These are phyloP conservation scores for Tylopilus microsporus DNA, from an alignment of 1,284 basidiomycete species.

Conservation along the genomic window DNA sequence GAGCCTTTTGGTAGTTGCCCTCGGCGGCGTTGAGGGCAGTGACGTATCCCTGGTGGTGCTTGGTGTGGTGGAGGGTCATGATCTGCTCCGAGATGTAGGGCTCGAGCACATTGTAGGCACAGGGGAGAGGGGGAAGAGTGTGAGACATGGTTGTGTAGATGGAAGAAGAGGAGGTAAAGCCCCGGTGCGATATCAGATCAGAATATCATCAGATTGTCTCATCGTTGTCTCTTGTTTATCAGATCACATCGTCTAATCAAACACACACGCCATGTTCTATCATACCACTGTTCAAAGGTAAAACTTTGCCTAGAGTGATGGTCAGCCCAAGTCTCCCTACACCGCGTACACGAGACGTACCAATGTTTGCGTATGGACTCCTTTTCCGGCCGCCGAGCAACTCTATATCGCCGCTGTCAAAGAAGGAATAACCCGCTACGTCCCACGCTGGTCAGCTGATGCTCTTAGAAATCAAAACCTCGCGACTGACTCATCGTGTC, in stretches of 20 bases:
- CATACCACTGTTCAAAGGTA: no score
- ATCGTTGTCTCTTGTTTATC: constrained; percentile 13
- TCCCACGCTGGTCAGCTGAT: constrained; percentile 10
- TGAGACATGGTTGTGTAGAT: no score
- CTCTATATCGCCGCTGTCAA: constrained; percentile 72
- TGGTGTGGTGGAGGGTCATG: constrained; percentile 53
- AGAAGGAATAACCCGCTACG: constrained; percentile 84
- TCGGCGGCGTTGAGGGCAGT: constrained; percentile 75
- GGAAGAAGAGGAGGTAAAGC: no score
- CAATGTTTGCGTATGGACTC: constrained; percentile 57
- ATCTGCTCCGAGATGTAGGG: constrained; percentile 42
- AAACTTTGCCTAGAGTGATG: not conserved
- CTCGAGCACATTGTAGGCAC: no score
- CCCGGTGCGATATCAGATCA: no score
- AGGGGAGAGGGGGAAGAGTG: no score
- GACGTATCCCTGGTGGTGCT: constrained; percentile 49
- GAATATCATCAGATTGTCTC: constrained; percentile 26
- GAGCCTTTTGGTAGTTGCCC: constrained; percentile 43
- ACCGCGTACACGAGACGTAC: constrained; percentile 35
- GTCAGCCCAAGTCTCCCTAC: not conserved
- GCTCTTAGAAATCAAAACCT: not conserved
- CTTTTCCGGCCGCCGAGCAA: constrained; percentile 56
- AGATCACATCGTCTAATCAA: not conserved
- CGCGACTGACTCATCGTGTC: no score
- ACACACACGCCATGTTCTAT: no score